Conservation (phyloP, 208 protist species). For the Wallacemonas collosoma region DNA sequence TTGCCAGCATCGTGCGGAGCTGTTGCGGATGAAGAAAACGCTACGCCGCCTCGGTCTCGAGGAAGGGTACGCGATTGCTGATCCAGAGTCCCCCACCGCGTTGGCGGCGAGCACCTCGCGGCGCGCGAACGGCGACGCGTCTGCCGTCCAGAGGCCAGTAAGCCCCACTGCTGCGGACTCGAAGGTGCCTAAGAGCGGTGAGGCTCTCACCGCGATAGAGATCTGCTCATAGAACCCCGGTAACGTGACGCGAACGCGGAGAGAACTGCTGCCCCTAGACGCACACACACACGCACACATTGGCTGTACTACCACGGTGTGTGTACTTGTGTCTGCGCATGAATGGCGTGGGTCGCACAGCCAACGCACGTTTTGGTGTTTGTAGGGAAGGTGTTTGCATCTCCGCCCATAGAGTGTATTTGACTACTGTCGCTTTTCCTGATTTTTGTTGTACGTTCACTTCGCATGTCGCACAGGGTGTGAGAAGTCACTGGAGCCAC, state of each 20-base stretch:
- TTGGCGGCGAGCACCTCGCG: neutral
- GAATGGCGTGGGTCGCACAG: too few species aligned
- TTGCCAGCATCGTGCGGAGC: conserved; percentile 70
- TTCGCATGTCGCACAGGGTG: too few species aligned
- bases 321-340: too few species aligned
- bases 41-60: conserved; percentile 64
- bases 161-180: neutral
- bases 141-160: neutral
- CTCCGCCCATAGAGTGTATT: too few species aligned
- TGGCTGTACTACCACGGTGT: too few species aligned
- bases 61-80: conserved; percentile 36
- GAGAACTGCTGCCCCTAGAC: neutral
- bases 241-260: too few species aligned
- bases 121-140: neutral
- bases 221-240: neutral
- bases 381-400: too few species aligned
- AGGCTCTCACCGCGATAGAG: conserved; percentile 4
- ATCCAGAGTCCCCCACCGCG: neutral
- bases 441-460: too few species aligned
- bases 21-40: conserved; percentile 75
- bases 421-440: too few species aligned
- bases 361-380: too few species aligned
- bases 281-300: neutral
- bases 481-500: too few species aligned
- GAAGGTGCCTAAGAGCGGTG: neutral